A percentile compares a stretch with the other conserved stretches of the same genome.
Evolutionary conservation across 805 yeast genomes (phyloP).

Genomic region (Ogataea degrootiae): DNA sequence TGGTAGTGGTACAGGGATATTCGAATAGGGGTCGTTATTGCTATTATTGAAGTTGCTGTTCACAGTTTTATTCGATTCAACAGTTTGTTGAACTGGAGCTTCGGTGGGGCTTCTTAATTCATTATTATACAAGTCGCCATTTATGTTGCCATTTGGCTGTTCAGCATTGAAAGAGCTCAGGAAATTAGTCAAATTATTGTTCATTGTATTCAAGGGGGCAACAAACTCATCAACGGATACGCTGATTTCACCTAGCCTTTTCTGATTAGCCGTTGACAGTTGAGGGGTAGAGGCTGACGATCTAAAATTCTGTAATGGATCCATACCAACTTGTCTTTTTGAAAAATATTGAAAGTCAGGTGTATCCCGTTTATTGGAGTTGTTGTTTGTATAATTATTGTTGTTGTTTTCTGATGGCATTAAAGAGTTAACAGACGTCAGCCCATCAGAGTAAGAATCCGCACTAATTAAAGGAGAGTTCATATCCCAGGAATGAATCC

Average conservation of each 20-base stretch:
- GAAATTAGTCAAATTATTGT: conserved; percentile 27
- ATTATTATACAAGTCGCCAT: not conserved
- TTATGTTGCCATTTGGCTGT: not conserved
- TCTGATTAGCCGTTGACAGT: conserved; percentile 8
- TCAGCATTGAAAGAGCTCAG: conserved; percentile 18
- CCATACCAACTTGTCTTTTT: conserved; percentile 28
- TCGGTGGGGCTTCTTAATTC: not conserved
- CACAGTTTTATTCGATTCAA: not conserved
- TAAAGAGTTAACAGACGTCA: conserved; percentile 18
- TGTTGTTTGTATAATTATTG: not conserved
- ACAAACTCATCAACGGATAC: conserved; percentile 33
- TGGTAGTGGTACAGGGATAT: conserved; percentile 19
- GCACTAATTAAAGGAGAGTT: conserved; percentile 15
- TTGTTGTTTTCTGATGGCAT: conserved; percentile 2
- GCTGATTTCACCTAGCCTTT: conserved; percentile 29
- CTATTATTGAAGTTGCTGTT: not conserved
- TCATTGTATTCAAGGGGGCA: conserved; percentile 33
- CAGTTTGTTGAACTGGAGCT: not conserved
- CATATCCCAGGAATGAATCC: conserved; percentile 28
- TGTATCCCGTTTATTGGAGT: not conserved
- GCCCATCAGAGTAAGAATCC: conserved; percentile 19
- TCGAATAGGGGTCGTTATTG: conserved; percentile 13
- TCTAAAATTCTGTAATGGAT: conserved; percentile 26
- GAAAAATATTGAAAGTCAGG: conserved; percentile 16
- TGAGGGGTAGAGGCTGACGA: conserved; percentile 14